A percentile compares a stretch with the other conserved stretches of the same genome.
Evolutionary conservation across 495 filamentous ascomycete genomes (phyloP).

Genomic region (Cercophora samala): DNA sequence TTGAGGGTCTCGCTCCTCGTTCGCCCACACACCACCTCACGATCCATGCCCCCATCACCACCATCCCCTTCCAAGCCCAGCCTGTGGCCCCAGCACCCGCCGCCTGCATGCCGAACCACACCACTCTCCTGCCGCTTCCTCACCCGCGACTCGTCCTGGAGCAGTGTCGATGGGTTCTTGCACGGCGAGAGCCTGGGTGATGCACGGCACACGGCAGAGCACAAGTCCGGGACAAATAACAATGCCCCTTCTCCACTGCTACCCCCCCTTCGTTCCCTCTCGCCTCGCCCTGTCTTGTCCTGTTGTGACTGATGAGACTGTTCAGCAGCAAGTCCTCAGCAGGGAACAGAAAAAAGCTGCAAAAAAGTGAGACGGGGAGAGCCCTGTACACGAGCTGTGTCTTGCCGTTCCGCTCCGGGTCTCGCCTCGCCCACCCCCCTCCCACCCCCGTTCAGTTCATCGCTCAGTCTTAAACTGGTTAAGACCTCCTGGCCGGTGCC

Average conservation of each 20-base stretch:
- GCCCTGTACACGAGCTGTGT: constrained; percentile 21
- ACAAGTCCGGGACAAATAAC: constrained; percentile 8
- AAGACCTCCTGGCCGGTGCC: constrained; percentile 25
- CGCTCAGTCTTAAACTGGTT: constrained; percentile 33
- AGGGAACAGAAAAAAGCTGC: constrained; percentile 14
- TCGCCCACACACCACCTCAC: constrained; percentile 9
- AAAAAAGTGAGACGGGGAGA: constrained; percentile 18
- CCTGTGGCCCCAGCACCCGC: not conserved
- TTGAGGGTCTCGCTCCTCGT: constrained; percentile 17
- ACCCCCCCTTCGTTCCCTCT: constrained; percentile 5
- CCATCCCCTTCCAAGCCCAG: constrained; percentile 11
- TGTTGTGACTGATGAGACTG: constrained; percentile 14
- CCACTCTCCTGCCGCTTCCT: constrained; percentile 9
- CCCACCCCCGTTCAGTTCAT: constrained; percentile 11
- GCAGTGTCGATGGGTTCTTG: not conserved
- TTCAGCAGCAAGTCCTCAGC: constrained; percentile 5
- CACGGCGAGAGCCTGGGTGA: not conserved
- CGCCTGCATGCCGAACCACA: constrained; percentile 10
- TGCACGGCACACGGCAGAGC: constrained; percentile 3
- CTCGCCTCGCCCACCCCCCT: constrained; percentile 2
- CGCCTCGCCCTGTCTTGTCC: constrained; percentile 3
- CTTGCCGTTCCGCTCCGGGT: constrained; percentile 23
- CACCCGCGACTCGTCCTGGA: not conserved
- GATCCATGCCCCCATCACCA: constrained; percentile 13
- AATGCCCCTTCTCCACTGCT: constrained; percentile 3